Evolutionary conservation across 176 grass and related monocot genomes (phyloP), one percentile per base, ranked within the genome.

Genomic region (Aegilops bicornis): DNA sequence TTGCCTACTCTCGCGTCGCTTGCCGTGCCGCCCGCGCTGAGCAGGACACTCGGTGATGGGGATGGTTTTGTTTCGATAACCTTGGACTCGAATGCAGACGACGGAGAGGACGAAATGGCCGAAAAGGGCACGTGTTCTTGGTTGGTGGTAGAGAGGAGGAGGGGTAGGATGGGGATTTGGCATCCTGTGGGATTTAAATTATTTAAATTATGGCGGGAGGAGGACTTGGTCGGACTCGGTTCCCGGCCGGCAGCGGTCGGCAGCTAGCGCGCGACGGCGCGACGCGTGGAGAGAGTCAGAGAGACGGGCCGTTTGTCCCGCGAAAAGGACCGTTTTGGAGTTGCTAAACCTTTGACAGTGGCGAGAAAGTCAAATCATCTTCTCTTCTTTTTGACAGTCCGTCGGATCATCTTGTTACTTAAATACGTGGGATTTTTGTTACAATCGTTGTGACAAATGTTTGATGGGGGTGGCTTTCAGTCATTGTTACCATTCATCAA

Each of bases 161-260:
- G 36, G 88, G 83, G 52, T 29, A 82, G 84, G 39, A 78, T 3
- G 12, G 84, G 30, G 11, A 56, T 73, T 82, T 78, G 0, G n/a
- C 2, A 1, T 2, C 15, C 0, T 8, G 4, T 10, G 4, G 39
- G 4, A 43, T 89, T 92, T 92, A 89, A 89, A 89, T 68, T 83
- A 43, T 89, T 92, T 92, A 89, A 89, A 89, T 68, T 83, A 83
- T 40, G 86, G 87, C 90, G 73, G 83, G 71, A 67, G 25, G 4
- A 58, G 43, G 50, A 54, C 50, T 54, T 15, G 63, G 29, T 19
- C 13, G 37, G 86, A 79, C 86, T 10, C 30, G 64, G 90, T 79
- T 83, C 33, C 48, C 64, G 43, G 86, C 37, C 87, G 87, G 82
- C 83, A 56, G 39, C 32, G 83, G 83, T 87, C 86, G 86, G 87